These are phyloP conservation scores for Pichia rugopelliculosa DNA, from an alignment of 805 yeast species.

Conservation along the genomic window DNA sequence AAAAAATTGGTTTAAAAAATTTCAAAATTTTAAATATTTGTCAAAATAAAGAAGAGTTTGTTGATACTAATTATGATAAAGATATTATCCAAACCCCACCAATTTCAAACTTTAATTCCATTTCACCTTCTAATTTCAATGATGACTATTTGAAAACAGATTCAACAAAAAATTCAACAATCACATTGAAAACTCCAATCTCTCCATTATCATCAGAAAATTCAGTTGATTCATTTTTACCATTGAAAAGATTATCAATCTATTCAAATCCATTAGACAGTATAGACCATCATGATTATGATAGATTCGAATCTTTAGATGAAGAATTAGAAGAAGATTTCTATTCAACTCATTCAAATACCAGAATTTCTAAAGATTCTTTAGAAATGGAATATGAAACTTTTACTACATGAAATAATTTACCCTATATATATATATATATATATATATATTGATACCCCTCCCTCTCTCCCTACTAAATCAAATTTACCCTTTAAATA, in stretches of 20 bases:
- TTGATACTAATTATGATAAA: background rate
- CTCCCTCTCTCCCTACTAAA: background rate
- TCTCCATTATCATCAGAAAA: background rate
- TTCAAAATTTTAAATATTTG: background rate
- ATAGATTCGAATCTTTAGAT: background rate
- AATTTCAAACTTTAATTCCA: background rate
- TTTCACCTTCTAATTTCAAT: background rate
- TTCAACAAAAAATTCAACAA: background rate
- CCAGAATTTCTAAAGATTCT: background rate
- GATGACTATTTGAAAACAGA: background rate
- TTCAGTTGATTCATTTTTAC: background rate
- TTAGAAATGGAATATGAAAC: conserved; percentile 9
- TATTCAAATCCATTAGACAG: background rate
- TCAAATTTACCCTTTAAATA: background rate
- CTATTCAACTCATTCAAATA: background rate
- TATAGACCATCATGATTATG: background rate
- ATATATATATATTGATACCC: background rate
- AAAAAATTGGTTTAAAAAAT: background rate
- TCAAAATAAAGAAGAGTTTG: background rate
- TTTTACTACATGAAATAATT: background rate
- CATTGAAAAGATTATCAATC: background rate
- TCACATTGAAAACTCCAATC: background rate
- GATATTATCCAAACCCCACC: background rate
- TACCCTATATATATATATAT: background rate
- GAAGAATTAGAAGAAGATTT: background rate